phyloP scores from a whole-genome alignment of 2,329 filamentous ascomycete species.

The Ophiostoma quercus region DNA sequence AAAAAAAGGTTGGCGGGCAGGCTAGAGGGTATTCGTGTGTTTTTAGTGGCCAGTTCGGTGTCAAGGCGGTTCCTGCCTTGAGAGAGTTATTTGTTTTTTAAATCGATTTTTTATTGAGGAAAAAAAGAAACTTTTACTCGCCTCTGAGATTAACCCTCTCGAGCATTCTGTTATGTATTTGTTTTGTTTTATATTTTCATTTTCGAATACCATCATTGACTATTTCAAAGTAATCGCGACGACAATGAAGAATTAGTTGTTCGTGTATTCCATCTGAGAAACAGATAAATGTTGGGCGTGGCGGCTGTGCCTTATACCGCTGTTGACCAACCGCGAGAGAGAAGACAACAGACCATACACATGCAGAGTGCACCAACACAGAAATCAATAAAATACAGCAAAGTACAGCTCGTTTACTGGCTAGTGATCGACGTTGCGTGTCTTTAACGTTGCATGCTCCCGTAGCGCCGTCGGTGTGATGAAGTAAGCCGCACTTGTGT shows the following conservation, averaged over 20 bases:
- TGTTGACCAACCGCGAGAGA: not conserved
- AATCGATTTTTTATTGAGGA: not conserved
- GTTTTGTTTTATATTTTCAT: not conserved
- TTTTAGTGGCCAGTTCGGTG: not conserved
- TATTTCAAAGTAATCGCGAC: not conserved
- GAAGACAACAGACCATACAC: not conserved
- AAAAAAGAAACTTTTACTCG: not conserved
- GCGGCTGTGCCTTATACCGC: not conserved
- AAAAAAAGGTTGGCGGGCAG: constrained; percentile 10
- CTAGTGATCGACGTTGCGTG: not conserved
- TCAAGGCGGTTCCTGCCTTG: not conserved
- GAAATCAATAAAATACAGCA: not conserved
- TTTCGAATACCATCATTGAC: not conserved
- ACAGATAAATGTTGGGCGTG: not conserved
- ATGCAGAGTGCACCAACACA: not conserved
- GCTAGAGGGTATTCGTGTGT: not conserved
- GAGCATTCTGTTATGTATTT: not conserved
- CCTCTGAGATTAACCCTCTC: not conserved
- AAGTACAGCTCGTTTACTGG: not conserved
- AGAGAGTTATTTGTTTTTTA: not conserved
- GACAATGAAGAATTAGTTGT: not conserved
- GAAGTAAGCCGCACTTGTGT: not conserved
- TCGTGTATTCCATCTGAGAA: too few species aligned
- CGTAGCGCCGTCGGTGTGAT: constrained; percentile 12
- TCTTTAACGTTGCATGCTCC: constrained; percentile 2